A percentile compares a stretch with the other conserved stretches of the same genome.
Conservation (phyloP, 352 stramenopile species). For the Phytophthora multivora region DNA sequence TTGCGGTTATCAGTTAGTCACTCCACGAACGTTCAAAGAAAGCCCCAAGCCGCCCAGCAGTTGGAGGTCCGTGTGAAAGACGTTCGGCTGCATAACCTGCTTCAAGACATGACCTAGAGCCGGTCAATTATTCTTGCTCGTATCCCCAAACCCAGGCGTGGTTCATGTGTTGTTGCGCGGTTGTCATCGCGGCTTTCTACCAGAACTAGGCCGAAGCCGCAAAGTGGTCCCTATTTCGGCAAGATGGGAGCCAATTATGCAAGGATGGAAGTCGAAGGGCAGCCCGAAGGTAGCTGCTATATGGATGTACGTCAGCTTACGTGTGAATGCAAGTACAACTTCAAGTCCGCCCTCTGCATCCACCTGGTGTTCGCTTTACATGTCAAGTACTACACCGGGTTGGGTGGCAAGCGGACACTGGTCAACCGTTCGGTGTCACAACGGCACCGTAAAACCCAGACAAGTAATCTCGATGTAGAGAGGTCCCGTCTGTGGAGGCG, state of each 20-base stretch:
- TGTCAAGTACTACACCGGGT: constrained; percentile 10
- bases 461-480: no score
- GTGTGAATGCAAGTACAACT: constrained; percentile 15
- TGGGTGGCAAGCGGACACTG: background rate
- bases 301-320: background rate
- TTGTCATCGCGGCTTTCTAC: background rate
- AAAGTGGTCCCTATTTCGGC: background rate
- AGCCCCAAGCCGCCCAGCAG: background rate
- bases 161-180: constrained; percentile 2
- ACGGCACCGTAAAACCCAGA: no score
- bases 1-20: background rate
- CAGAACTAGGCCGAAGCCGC: background rate
- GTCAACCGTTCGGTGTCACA: no score
- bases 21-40: background rate
- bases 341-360: constrained; percentile 10
- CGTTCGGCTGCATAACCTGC: background rate
- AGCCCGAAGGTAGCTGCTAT: background rate
- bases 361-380: constrained; percentile 1
- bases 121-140: constrained; percentile 1
- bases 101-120: background rate
- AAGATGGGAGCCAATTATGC: constrained; percentile 10
- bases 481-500: no score
- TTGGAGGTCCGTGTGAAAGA: constrained; percentile 6
- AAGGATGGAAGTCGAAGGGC: background rate
- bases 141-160: background rate